Base-by-base conservation (phyloP, 768 basidiomycete genomes). In the Ephemerocybe angulata region DNA sequence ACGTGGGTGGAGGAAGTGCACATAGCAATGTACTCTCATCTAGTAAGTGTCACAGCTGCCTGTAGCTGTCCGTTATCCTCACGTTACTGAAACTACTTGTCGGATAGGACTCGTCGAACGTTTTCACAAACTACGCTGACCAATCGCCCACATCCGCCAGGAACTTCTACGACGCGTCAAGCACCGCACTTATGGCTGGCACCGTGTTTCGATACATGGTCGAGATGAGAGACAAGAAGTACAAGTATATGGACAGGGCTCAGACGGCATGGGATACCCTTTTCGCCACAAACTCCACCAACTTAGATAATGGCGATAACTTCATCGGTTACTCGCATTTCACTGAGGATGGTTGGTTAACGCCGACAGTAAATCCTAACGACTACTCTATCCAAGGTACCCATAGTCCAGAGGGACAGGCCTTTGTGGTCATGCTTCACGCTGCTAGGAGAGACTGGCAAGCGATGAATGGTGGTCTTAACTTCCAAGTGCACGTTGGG, bases 1-100 rank as follows among this genome's bases (percentile, higher is more conserved):
- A 67, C 65, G n/a, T 92, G 91, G 90, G 73, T 84, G 6, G 66
- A 70, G n/a, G 89, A 92, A 65, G 90, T 93, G 52, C 87, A 90
- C 41, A 60, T 62, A 19, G 90, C 74, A 6, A 86, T 91, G 74
- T 92, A 87, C 35, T 57, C 64, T 3, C 61, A 80, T 57, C 71
- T 85, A 6, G 86, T 88, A 50, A 58, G 85, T 73, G 8, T 21
- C 50, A 27, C 43, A 31, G 42, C 46, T 33, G 29, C 40, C 25
- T 31, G 3, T 27, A 11, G 12, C n/a, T 15, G 57, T 42, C 55
- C n/a, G n/a, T n/a, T n/a, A n/a, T n/a, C n/a, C n/a, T n/a, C n/a
- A n/a, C n/a, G 55, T 49, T 28, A 50, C 15, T 56, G 52, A 41
- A 64, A 60, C 55, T n/a, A n/a, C 43, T 46, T 28, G 7, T 27